These are phyloP conservation scores for Schwanniomyces pseudopolymorphus DNA, from an alignment of 805 yeast genomes.

Conservation along the genomic window DNA sequence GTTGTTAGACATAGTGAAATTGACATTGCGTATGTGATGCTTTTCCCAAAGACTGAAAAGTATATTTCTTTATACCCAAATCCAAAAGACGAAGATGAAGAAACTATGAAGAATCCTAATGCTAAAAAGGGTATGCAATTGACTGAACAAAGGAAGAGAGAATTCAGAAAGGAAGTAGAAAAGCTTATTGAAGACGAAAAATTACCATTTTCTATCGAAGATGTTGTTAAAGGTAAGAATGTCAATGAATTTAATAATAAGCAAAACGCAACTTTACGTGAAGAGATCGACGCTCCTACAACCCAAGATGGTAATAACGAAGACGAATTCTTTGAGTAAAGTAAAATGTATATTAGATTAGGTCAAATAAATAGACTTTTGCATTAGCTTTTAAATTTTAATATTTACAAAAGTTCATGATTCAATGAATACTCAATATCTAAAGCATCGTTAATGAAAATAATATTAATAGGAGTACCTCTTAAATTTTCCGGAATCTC, in stretches of 20 bases:
- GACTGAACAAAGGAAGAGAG: conserved; percentile 45
- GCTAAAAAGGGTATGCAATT: conserved; percentile 41
- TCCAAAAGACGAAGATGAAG: conserved; percentile 23
- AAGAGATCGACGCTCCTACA: conserved; percentile 49
- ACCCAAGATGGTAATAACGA: conserved; percentile 21
- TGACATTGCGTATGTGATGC: conserved; percentile 71
- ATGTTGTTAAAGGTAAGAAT: conserved; percentile 40
- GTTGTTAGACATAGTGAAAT: conserved; percentile 56
- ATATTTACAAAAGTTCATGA: conserved; percentile 1
- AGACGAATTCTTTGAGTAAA: conserved; percentile 47
- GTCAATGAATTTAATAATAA: conserved; percentile 21
- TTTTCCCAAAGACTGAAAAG: conserved; percentile 77
- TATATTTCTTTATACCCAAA: conserved; percentile 76
- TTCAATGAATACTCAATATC: conserved; percentile 45
- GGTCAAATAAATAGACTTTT: not conserved
- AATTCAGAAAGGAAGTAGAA: conserved; percentile 50
- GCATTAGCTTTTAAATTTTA: not conserved
- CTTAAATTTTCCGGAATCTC: conserved; percentile 49
- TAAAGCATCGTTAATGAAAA: conserved; percentile 66
- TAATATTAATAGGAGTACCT: conserved; percentile 46
- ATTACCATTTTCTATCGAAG: conserved; percentile 53
- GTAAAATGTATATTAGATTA: conserved; percentile 8
- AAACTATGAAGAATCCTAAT: conserved; percentile 23
- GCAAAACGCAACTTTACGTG: conserved; percentile 14
- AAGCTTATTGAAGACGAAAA: conserved; percentile 51